These are phyloP conservation scores for Melampsora larici-populina DNA, from an alignment of 1,284 basidiomycete species.

Conservation along the genomic window DNA sequence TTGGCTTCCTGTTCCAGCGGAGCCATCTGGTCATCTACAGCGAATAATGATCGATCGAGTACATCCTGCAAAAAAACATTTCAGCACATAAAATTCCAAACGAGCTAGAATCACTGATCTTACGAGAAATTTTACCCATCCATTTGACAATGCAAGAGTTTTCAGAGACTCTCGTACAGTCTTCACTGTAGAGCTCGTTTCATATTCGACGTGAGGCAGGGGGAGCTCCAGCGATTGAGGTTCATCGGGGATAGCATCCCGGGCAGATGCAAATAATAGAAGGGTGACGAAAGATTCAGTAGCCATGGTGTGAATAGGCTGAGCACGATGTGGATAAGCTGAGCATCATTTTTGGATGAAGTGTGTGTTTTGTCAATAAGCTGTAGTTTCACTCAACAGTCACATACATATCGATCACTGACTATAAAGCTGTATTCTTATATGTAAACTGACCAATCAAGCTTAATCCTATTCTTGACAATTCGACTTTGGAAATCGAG, in stretches of 20 bases:
- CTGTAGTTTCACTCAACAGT: not conserved
- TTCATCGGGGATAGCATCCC: not conserved
- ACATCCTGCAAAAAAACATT: not conserved
- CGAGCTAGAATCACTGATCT: not conserved
- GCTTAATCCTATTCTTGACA: not conserved
- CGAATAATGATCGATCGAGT: not conserved
- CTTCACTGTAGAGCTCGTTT: not conserved
- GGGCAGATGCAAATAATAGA: not conserved
- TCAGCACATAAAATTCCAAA: no score
- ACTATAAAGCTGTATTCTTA: not conserved
- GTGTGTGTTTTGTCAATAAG: not conserved
- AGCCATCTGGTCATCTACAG: constrained; percentile 5
- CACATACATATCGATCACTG: not conserved
- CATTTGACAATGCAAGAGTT: not conserved
- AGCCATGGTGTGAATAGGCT: not conserved
- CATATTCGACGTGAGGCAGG: not conserved
- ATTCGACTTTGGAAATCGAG: not conserved
- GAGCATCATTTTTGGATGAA: not conserved
- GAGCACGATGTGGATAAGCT: not conserved
- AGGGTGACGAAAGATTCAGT: not conserved
- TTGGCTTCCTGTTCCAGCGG: not conserved
- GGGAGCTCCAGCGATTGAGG: not conserved
- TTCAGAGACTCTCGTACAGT: not conserved
- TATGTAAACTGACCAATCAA: not conserved
- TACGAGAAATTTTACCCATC: not conserved